Evolutionary conservation across 495 filamentous ascomycete species (phyloP).

Genomic region (Aspergillus nanangensis): DNA sequence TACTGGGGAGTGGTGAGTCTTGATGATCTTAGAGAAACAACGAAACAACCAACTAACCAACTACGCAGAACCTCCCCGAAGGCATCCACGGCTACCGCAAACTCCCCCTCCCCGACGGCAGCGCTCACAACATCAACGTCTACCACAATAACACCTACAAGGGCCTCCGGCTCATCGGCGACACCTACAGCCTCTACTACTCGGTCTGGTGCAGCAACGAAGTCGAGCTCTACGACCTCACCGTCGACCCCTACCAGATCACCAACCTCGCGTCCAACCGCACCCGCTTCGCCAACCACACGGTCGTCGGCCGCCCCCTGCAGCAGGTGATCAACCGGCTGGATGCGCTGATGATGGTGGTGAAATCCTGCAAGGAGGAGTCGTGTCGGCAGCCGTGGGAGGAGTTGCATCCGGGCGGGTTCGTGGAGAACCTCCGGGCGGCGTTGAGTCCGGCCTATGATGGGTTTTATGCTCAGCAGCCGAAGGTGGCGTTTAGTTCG

Average conservation of each 20-base stretch:
- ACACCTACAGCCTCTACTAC: slow-evolving; percentile 52
- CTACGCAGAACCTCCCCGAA: slow-evolving; percentile 38
- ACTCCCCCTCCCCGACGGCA: slow-evolving; percentile 7
- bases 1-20: slow-evolving; percentile 50
- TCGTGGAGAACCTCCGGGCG: slow-evolving; percentile 27
- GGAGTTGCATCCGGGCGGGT: slow-evolving; percentile 49
- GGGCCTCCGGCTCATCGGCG: slow-evolving; percentile 46
- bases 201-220: slow-evolving; percentile 59
- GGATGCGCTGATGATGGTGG: slow-evolving; percentile 54
- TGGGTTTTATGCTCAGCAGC: slow-evolving; percentile 51
- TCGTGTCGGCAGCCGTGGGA: slow-evolving; percentile 52
- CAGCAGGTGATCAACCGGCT: slow-evolving; percentile 44
- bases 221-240: slow-evolving; percentile 53
- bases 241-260: slow-evolving; percentile 52
- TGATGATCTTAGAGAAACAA: background rate
- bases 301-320: slow-evolving; percentile 19
- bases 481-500: slow-evolving; percentile 47
- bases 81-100: slow-evolving; percentile 34
- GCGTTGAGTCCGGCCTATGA: slow-evolving; percentile 48
- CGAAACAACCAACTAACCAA: background rate
- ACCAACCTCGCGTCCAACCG: slow-evolving; percentile 37
- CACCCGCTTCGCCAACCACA: slow-evolving; percentile 13
- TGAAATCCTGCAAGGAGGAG: slow-evolving; percentile 54
- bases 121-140: slow-evolving; percentile 10
- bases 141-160: slow-evolving; percentile 57